Conservation (phyloP, 176 grass and related monocot genomes). For the Canna indica region DNA sequence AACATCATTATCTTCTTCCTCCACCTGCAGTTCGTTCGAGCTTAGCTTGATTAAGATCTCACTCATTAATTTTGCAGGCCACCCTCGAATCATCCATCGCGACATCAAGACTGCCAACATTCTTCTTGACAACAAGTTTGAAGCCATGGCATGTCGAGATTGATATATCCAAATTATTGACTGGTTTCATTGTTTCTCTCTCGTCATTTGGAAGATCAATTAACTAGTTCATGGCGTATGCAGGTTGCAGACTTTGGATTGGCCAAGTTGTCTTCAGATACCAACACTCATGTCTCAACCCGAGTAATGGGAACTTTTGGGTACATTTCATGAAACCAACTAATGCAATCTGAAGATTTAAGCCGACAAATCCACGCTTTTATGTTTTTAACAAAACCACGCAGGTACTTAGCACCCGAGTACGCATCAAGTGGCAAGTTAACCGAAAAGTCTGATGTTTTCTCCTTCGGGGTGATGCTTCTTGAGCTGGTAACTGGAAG, state of each 20-base stretch:
- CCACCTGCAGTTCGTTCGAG: not conserved
- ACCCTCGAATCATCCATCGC: conserved; percentile 49
- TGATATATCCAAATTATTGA: not conserved
- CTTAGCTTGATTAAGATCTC: not conserved
- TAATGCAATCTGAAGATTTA: not conserved
- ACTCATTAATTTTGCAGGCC: conserved; percentile 15
- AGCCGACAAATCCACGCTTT: not conserved
- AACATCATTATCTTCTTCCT: not conserved
- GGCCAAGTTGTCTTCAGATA: conserved; percentile 43
- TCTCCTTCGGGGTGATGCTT: conserved; percentile 63
- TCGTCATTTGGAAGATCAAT: too few relatives aligned
- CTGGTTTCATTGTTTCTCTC: not conserved
- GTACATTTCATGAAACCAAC: too few relatives aligned
- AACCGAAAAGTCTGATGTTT: conserved; percentile 42
- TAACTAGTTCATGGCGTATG: too few relatives aligned
- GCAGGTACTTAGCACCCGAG: conserved; percentile 38
- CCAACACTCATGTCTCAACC: conserved; percentile 46
- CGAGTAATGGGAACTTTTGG: conserved; percentile 57
- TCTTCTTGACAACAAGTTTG: conserved; percentile 38
- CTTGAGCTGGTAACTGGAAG: conserved; percentile 47
- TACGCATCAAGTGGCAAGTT: conserved; percentile 45
- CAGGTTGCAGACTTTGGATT: conserved; percentile 47
- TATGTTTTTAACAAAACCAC: not conserved
- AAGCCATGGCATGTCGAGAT: conserved; percentile 29
- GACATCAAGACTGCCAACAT: conserved; percentile 56